Base-by-base conservation (phyloP, 202 grass and related monocot genomes). In the Schoenoplectus tabernaemontani region DNA sequence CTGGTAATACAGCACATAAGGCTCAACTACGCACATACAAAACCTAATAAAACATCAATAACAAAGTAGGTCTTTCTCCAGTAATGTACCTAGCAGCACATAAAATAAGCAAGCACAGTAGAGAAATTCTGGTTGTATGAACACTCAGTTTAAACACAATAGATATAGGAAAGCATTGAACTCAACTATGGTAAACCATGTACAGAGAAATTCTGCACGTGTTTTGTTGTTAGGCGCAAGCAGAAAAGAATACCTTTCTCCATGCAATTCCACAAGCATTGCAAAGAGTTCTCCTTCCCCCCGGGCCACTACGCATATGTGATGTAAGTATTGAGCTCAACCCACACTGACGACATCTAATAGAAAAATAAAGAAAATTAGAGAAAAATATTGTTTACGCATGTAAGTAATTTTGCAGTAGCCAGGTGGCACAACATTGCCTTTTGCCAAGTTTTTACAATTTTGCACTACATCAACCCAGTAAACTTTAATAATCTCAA, bases 261-360 rank as follows among this genome's bases (percentile, higher is more conserved):
- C 86, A 88, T 73, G 86, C 86, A 60, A 88, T 88, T 71, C 86
- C 86, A 78, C 86, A 88, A 57, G 86, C 86, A 78, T 88, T 88
- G 63, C 86, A 88, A 20, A 88, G 57, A 9, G 86, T 88, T 72
- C 86, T 43, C 41, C 82, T 79, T 78, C 86, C 86, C 62, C 85
- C 86, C 4, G 86, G 86, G 37, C 86, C 86, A 71, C 82, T 80
- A 9, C 86, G 86, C 86, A 88, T 88, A 78, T 88, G 82, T 30
- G 82, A 85, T 72, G 86, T 88, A 78, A 88, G 74, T 72, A 84
- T 85, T 43, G 86, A 79, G 60, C 82, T 88, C 54, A 88, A 81
- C 41, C 86, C 86, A 72, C 86, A 88, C 33, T 88, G 83, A 82
- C 80, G 86, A 41, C 86, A 88, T 82, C 86, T 88, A 54, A 32